phyloP scores from a whole-genome alignment of 306 rosid genomes.

The Quercus parvula region DNA sequence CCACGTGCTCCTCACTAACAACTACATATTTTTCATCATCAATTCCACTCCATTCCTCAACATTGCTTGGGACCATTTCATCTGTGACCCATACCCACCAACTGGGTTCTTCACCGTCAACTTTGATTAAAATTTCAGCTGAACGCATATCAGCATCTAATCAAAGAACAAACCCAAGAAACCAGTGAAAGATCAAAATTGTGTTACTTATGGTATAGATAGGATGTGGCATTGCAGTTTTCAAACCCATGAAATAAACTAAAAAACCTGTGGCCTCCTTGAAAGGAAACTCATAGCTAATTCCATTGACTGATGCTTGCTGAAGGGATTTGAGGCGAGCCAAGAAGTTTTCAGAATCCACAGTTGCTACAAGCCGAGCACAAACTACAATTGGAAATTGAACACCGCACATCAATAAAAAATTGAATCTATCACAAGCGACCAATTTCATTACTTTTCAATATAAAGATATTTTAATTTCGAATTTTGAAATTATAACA shows the following conservation, averaged over 20 bases:
- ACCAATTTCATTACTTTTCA: not conserved
- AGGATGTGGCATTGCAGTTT: not conserved
- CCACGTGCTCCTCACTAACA: constrained; percentile 84
- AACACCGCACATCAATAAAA: not conserved
- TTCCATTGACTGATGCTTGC: constrained; percentile 37
- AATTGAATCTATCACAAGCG: not conserved
- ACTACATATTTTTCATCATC: constrained; percentile 75
- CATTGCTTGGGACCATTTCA: constrained; percentile 53
- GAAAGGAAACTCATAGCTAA: constrained; percentile 74
- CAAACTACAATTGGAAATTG: constrained; percentile 43
- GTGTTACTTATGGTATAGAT: not conserved
- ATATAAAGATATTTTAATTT: not conserved
- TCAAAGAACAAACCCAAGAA: constrained; percentile 5
- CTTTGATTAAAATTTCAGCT: constrained; percentile 74
- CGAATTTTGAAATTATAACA: too few species aligned
- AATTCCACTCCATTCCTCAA: constrained; percentile 84
- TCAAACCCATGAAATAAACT: not conserved
- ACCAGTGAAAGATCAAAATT: constrained; percentile 1
- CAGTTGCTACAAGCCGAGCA: constrained; percentile 57
- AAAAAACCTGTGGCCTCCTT: constrained; percentile 71
- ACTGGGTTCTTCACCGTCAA: constrained; percentile 65
- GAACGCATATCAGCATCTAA: constrained; percentile 59
- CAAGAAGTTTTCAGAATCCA: constrained; percentile 73
- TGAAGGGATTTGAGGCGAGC: constrained; percentile 54
- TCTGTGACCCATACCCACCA: constrained; percentile 98